Evolutionary conservation across 768 basidiomycete genomes (phyloP), one percentile per base, ranked within the genome.

Genomic region (Lactarius psammicola): DNA sequence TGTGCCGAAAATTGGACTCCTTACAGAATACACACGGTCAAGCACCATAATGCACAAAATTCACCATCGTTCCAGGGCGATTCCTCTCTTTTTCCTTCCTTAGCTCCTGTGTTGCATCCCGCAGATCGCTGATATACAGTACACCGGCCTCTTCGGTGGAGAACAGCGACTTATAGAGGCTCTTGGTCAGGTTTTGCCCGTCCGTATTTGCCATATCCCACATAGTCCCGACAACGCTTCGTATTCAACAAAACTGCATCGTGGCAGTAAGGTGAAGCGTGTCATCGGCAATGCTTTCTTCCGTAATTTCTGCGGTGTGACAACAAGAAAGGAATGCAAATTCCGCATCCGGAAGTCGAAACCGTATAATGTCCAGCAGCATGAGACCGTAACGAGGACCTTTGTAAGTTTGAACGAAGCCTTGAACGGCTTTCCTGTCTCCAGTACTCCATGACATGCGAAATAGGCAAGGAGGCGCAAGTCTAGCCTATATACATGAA

Each of bases 141-240:
- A 33, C 9, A 1, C 15, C 55, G 8, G 11, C 2, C 4, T 20
- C 15, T n/a, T 8, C 23, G 11, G 33, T 44, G 20, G 42, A 46
- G 11, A 62, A 15, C 20, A 67, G 53, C 17, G 40, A 53, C 20
- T n/a, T 23, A 20, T 67, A 67, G 23, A 67, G 60, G n/a, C 20
- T 13, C 23, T 53, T 18, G 4, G 66, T 56, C 6, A 69, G 38
- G 20, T 55, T 31, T n/a, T 54, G 62, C 4, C 64, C 66, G 28
- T 69, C 68, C 4, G 10, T 31, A 15, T 67, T 66, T 0, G n/a
- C 58, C 60, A 70, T 70, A 7, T 11, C 61, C 69, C 69, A 70
- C 62, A 68, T 62, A 1, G 69, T 64, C 28, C 59, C 63, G 15
- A 69, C 59, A 4, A 68, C 62, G 10, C 66, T 59, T 1, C 62